phyloP scores from a whole-genome alignment of 2,329 filamentous ascomycete species.

The Trichoderma cornu-damae region DNA sequence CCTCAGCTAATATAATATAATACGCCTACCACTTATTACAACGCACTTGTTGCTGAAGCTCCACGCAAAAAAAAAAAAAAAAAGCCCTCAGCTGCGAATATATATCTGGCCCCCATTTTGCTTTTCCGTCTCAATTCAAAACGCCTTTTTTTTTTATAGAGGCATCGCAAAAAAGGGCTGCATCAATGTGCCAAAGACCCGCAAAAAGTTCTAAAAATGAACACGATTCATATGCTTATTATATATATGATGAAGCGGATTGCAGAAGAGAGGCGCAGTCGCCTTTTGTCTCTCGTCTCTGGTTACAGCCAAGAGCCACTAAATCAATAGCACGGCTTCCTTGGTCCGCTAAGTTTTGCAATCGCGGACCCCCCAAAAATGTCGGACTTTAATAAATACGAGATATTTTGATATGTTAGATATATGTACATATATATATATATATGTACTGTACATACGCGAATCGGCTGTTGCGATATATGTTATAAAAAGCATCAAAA shows the following conservation, averaged over 20 bases:
- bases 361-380: neutral
- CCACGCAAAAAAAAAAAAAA: no score
- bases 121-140: no score
- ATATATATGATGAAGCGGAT: constrained; percentile 1
- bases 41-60: no score
- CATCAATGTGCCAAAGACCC: no score
- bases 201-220: constrained; percentile 6
- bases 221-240: neutral
- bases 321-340: neutral
- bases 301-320: neutral
- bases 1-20: no score
- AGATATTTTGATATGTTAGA: neutral
- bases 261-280: constrained; percentile 1
- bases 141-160: no score
- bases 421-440: neutral
- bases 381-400: neutral
- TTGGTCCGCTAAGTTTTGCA: neutral
- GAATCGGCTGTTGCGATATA: neutral
- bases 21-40: no score
- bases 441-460: no score
- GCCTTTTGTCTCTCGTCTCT: neutral
- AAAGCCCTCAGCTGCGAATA: no score
- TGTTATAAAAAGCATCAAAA: neutral
- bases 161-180: no score
- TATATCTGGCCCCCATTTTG: no score